phyloP scores from a whole-genome alignment of 495 filamentous ascomycete species.

The Penicillium desertorum region DNA sequence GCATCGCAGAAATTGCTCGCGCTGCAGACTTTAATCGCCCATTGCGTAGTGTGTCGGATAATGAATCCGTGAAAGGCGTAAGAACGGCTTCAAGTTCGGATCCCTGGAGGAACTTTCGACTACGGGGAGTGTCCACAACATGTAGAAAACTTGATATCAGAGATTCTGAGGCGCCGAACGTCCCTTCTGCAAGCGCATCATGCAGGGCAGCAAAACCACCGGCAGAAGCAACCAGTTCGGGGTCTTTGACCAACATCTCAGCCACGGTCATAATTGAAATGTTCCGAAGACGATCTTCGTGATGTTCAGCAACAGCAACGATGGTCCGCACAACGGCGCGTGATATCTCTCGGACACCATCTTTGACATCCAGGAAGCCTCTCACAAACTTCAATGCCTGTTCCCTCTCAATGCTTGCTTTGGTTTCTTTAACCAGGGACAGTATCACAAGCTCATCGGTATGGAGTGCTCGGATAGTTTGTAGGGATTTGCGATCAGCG shows the following conservation, averaged over 20 bases:
- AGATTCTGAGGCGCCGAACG: constrained; percentile 86
- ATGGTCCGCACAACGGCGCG: constrained; percentile 82
- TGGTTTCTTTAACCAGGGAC: constrained; percentile 91
- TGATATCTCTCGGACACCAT: constrained; percentile 84
- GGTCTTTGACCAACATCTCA: constrained; percentile 85
- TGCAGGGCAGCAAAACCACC: constrained; percentile 80
- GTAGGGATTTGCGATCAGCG: constrained; percentile 83
- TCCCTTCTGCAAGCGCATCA: constrained; percentile 84
- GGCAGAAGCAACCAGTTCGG: constrained; percentile 70
- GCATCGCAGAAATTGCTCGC: constrained; percentile 78
- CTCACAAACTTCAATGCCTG: constrained; percentile 96
- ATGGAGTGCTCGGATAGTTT: constrained; percentile 80
- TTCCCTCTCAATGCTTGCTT: constrained; percentile 92
- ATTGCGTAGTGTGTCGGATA: constrained; percentile 64
- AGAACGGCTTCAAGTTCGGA: constrained; percentile 79
- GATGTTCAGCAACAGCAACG: constrained; percentile 84
- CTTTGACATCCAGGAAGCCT: constrained; percentile 93
- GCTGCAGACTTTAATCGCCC: constrained; percentile 79
- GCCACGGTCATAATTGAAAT: constrained; percentile 91
- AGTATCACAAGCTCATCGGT: constrained; percentile 90
- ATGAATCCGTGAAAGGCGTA: constrained; percentile 83
- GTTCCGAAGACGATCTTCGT: constrained; percentile 79
- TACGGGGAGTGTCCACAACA: constrained; percentile 79
- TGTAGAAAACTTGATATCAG: constrained; percentile 81
- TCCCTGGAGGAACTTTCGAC: constrained; percentile 76